Evolutionary conservation across 257 asterid genomes (phyloP).

Genomic region (Echites panduratus): DNA sequence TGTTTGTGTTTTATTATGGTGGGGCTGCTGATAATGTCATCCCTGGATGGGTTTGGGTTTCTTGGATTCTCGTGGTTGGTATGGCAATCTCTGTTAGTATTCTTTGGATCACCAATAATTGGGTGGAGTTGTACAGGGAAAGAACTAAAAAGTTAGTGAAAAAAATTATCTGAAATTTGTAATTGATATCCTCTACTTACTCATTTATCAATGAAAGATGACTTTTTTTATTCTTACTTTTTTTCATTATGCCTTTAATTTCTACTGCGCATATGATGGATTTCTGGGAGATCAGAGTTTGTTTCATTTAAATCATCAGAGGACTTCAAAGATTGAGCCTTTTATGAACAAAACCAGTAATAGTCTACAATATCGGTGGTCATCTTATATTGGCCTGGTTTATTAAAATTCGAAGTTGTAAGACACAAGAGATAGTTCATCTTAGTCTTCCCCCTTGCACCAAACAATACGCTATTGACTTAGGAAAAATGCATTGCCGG

Average conservation of each 20-base stretch:
- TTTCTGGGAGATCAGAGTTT: background rate
- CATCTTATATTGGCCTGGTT: background rate
- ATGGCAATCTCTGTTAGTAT: slow-evolving; percentile 73
- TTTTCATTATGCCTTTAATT: background rate
- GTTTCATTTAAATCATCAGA: background rate
- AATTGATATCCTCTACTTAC: background rate
- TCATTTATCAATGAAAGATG: background rate
- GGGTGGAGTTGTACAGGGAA: slow-evolving; percentile 59
- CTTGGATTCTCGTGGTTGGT: slow-evolving; percentile 66
- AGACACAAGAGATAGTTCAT: too few species aligned
- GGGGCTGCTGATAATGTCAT: slow-evolving; percentile 63
- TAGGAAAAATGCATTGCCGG: background rate
- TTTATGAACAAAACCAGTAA: background rate
- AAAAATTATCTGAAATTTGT: slow-evolving; percentile 35
- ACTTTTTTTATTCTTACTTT: background rate
- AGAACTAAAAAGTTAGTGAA: slow-evolving; percentile 30
- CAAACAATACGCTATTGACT: background rate
- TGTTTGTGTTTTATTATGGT: slow-evolving; percentile 50
- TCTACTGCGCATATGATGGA: too few species aligned
- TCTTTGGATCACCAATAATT: slow-evolving; percentile 72
- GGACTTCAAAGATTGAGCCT: background rate
- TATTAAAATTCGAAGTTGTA: background rate
- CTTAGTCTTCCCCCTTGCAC: too few species aligned
- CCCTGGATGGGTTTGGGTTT: slow-evolving; percentile 85
- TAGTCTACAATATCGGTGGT: background rate